Evolutionary conservation across 306 rosid species (phyloP), one percentile per base, ranked within the genome.

Genomic region (Cucurbita pepo): DNA sequence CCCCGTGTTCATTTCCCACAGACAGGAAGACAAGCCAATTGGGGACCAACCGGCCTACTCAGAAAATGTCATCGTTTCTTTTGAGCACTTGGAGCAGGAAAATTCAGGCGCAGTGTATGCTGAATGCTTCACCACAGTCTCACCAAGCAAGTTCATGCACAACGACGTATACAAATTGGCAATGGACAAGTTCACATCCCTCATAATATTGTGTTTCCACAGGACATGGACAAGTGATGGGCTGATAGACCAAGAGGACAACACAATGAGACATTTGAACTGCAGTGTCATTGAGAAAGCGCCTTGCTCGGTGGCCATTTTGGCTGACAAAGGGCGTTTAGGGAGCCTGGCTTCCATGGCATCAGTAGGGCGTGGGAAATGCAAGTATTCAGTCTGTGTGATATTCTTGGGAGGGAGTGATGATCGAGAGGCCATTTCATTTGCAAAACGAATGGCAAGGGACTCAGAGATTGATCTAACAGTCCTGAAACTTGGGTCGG

Each of bases 401-500:
- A 54, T 92, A 59, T 92, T 77, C 82, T 25, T 92, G 21, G 97
- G 91, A 34, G 97, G 97, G 0, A 76, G 66, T 21, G 96, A 90
- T 8, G 95, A 92, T 8, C 80, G 91, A 52, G 97, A 92, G 66
- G 91, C 90, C 0, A 54, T 92, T 14, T 69, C 60, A 1, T 75
- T 79, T 0, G 87, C 95, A 0, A 86, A 80, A 73, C 83, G 88
- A n/a, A 84, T 90, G 82, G 67, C 82, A 0, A 79, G 71, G 18
- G 88, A 85, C 44, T 22, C 45, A 1, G 58, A 5, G 16, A 51
- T 80, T 7, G 59, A 48, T 8, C 77, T 89, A 0, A 81, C 82
- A 0, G 76, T 87, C 11, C 70, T 87, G 6, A 50, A 21, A 40
- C 19, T 80, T 15, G 36, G 56, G 22, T 11, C 41, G 10, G 9